These are phyloP conservation scores for Cladosporium sp. DNA, from an alignment of 2,329 filamentous ascomycete species.

Conservation along the genomic window DNA sequence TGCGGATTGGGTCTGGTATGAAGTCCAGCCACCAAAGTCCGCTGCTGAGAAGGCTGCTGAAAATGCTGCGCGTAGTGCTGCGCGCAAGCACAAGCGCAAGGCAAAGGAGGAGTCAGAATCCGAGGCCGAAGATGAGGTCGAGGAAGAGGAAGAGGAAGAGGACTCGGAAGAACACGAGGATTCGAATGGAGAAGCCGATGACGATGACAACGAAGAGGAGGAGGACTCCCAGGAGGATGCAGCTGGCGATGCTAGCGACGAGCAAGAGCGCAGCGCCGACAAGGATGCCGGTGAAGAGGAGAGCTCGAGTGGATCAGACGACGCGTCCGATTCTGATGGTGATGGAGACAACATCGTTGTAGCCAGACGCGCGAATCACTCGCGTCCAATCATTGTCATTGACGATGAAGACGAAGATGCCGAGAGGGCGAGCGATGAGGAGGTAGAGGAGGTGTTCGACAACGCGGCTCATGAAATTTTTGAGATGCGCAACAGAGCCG, in stretches of 20 bases:
- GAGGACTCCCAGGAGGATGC: not conserved
- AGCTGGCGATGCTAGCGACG: not conserved
- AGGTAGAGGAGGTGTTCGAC: not conserved
- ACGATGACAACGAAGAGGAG: not conserved
- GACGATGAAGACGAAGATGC: not conserved
- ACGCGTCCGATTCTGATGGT: no score
- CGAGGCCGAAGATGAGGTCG: not conserved
- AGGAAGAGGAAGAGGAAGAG: not conserved
- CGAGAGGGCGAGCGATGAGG: not conserved
- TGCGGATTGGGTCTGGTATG: not conserved
- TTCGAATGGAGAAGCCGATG: not conserved
- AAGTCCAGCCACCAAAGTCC: no score
- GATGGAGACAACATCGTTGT: not conserved
- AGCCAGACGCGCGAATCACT: no score
- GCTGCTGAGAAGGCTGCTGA: not conserved
- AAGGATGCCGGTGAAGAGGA: not conserved
- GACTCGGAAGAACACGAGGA: not conserved
- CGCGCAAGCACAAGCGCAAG: not conserved
- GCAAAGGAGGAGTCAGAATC: not conserved
- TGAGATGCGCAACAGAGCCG: not conserved
- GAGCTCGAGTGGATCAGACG: not conserved
- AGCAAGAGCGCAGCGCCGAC: not conserved
- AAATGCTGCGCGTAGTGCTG: no score
- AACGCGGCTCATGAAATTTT: not conserved
- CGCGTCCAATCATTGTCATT: not conserved